Evolutionary conservation across 2,329 filamentous ascomycete species (phyloP).

Genomic region (Pyrenophora seminiperda): DNA sequence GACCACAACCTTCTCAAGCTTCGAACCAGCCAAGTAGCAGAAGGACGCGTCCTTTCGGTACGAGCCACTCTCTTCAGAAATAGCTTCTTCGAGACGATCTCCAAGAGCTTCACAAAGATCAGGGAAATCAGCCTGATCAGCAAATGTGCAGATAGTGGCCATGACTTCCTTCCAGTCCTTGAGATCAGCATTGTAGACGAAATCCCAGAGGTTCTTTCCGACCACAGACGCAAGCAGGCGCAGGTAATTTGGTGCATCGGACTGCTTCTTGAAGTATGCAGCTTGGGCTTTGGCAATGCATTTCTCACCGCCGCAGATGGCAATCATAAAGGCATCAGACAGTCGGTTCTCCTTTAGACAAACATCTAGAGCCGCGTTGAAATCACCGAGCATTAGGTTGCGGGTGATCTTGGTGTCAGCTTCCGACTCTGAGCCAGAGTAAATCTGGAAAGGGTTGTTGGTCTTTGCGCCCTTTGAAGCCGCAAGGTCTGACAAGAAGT

Average conservation of each 20-base stretch:
- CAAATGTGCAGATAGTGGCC: constrained; percentile 94
- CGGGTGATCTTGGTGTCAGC: constrained; percentile 87
- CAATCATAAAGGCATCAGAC: constrained; percentile 96
- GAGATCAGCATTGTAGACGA: constrained; percentile 94
- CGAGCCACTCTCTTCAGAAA: constrained; percentile 56
- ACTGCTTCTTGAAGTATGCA: constrained; percentile 84
- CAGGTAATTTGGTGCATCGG: constrained; percentile 85
- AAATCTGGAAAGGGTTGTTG: constrained; percentile 91
- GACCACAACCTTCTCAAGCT: constrained; percentile 92
- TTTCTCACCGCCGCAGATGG: constrained; percentile 92
- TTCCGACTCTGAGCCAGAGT: constrained; percentile 79
- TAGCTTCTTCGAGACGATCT: constrained; percentile 80
- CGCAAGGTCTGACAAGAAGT: constrained; percentile 82
- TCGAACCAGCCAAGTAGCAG: constrained; percentile 94
- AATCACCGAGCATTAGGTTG: constrained; percentile 86
- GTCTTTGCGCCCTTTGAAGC: constrained; percentile 91
- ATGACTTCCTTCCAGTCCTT: constrained; percentile 96
- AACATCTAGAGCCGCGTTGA: constrained; percentile 85
- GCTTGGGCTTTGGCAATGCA: constrained; percentile 93
- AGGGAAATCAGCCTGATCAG: constrained; percentile 86
- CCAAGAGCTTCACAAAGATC: constrained; percentile 94
- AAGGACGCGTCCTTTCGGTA: constrained; percentile 88
- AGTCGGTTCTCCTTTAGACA: constrained; percentile 87
- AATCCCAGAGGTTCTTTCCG: constrained; percentile 95
- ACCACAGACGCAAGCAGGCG: constrained; percentile 89